A percentile compares a stretch with the other conserved stretches of the same genome.
These are phyloP conservation scores for Rhizoctonia solani DNA, from an alignment of 1,284 basidiomycete species.

Conservation along the genomic window DNA sequence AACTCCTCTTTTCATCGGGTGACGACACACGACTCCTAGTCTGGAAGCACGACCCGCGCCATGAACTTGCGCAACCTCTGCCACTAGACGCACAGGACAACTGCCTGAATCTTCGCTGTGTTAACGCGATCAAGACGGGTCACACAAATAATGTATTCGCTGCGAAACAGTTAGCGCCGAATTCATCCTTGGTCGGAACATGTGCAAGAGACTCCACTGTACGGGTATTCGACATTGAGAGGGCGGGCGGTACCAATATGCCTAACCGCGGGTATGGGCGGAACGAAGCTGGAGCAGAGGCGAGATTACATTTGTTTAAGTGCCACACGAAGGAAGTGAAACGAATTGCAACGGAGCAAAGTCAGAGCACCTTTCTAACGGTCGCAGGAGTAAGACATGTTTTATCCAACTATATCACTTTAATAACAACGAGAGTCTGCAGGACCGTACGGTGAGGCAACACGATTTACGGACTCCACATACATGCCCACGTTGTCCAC, in stretches of 20 bases:
- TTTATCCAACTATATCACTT: constrained; percentile 1
- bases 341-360: constrained; percentile 80
- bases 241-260: constrained; percentile 50
- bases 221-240: constrained; percentile 77
- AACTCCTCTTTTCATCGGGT: constrained; percentile 73
- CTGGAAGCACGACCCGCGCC: constrained; percentile 28
- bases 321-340: constrained; percentile 75
- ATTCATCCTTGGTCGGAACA: constrained; percentile 67
- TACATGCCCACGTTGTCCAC: constrained; percentile 63
- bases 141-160: constrained; percentile 90
- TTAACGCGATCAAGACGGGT: constrained; percentile 70
- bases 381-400: constrained; percentile 69
- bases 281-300: constrained; percentile 47
- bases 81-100: constrained; percentile 47
- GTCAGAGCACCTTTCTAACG: constrained; percentile 81
- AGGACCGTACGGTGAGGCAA: constrained; percentile 78
- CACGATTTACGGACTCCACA: constrained; percentile 81
- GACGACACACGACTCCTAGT: constrained; percentile 78
- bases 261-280: constrained; percentile 35
- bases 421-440: constrained; percentile 19
- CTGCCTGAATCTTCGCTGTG: constrained; percentile 66
- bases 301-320: constrained; percentile 55
- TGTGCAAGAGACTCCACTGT: constrained; percentile 82
- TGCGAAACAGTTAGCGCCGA: constrained; percentile 78
- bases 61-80: constrained; percentile 71